Percentiles rank a stretch among this genome's conserved stretches.
Conservation (phyloP, 2,329 filamentous ascomycete species). For the Trichoderma sp. region DNA sequence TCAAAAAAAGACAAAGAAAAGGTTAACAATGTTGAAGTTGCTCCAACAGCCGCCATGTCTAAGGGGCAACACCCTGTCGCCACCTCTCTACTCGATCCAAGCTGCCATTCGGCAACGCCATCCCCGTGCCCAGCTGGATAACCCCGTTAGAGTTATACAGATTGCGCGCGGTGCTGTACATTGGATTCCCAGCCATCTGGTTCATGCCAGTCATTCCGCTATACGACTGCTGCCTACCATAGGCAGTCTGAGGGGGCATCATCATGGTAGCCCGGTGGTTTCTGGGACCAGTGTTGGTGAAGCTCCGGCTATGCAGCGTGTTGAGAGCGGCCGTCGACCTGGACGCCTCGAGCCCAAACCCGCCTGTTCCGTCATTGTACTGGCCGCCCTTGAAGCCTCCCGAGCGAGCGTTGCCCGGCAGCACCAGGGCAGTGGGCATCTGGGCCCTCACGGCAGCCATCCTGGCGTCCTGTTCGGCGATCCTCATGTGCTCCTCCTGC, state of each 20-base stretch:
- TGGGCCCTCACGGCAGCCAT: constrained; percentile 52
- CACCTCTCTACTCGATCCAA: constrained; percentile 46
- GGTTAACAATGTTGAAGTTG: neutral
- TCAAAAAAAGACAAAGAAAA: neutral
- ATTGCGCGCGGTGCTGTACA: constrained; percentile 23
- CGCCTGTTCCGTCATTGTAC: constrained; percentile 57
- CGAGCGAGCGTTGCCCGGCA: constrained; percentile 37
- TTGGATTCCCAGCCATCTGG: neutral
- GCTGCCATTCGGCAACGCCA: constrained; percentile 33
- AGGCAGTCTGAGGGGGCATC: constrained; percentile 29
- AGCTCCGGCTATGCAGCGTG: constrained; percentile 29
- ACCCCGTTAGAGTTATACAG: constrained; percentile 33
- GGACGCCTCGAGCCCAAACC: constrained; percentile 33
- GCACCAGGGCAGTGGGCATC: constrained; percentile 48
- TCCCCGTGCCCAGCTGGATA: constrained; percentile 32
- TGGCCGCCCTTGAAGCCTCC: constrained; percentile 54
- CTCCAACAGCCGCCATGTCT: neutral
- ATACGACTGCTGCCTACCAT: constrained; percentile 33
- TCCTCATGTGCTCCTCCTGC: constrained; percentile 45
- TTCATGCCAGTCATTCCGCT: constrained; percentile 31
- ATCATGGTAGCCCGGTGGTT: constrained; percentile 36
- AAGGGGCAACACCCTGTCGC: constrained; percentile 45
- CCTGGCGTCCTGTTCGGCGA: constrained; percentile 48
- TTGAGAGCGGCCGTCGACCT: constrained; percentile 34
- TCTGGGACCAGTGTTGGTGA: constrained; percentile 30